Evolutionary conservation across 768 basidiomycete genomes (phyloP), one percentile per base, ranked within the genome.

Genomic region (Mycena crocata): DNA sequence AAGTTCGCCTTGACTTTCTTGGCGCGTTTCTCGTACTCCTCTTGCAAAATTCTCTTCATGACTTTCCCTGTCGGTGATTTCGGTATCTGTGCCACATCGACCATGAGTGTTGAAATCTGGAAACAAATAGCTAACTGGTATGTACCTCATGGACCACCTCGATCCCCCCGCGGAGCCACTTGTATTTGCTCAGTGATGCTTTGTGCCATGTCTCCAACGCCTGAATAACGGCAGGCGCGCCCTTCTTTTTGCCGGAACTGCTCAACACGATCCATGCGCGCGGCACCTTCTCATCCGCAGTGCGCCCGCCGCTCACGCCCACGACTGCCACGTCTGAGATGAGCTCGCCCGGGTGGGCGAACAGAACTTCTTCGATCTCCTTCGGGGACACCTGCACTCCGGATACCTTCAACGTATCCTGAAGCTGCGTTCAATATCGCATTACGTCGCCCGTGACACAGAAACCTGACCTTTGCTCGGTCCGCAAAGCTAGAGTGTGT

Each of bases 381-480:
- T 86, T 84, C 0, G 93, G 93, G 0, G 93, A 93, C 0, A 94
- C 93, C 76, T 94, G 93, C 52, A 81, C 82, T 5, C 93, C 93
- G 0, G 91, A 93, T 3, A 95, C 84, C 73, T 95, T 95, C 24
- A 95, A 81, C 0, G 88, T 93, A 72, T 94, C 93, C 89, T 93
- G 54, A 26, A 50, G 54, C 13, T n/a, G n/a, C n/a, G n/a, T 24
- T 10, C 37, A n/a, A 49, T 26, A 64, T 48, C 26, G 31, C 28
- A 19, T 34, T 6, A 13, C 15, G 14, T 28, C 17, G 8, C 30
- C 34, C 9, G n/a, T 23, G 12, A 1, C 31, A 21, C 23, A 7
- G 23, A 14, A 5, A 37, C 32, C 39, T 55, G 54, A 54, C 90
- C 91, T 85, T 94, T 94, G n/a, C 84, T 82, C 57, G 93, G 84